Percentiles rank a stretch among this genome's conserved stretches.
Conservation (phyloP, 2,329 filamentous ascomycete species). For the Venturia aucupariae region DNA sequence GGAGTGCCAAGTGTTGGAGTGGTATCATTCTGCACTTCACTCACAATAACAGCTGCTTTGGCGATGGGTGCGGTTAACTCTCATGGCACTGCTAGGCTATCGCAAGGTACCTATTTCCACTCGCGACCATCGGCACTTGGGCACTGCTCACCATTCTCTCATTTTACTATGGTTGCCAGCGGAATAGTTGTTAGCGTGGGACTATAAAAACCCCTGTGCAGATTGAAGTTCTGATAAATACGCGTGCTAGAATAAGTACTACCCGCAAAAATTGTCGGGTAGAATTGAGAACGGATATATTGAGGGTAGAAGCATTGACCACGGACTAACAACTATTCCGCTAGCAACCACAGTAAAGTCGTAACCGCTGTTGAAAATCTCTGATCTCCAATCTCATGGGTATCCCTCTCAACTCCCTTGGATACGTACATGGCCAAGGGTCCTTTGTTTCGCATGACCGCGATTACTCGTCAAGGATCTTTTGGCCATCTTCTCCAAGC, state of each 20-base stretch:
- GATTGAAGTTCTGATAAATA: no score
- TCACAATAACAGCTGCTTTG: neutral
- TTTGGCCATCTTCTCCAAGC: neutral
- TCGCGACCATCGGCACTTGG: neutral
- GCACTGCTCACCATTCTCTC: neutral
- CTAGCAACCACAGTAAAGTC: no score
- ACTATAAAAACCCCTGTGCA: no score
- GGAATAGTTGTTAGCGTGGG: no score
- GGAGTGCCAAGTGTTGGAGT: neutral
- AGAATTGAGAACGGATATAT: no score
- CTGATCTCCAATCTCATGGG: neutral
- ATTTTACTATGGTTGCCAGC: no score
- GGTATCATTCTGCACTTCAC: neutral
- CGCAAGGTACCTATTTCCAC: neutral
- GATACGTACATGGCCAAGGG: neutral
- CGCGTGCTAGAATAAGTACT: no score
- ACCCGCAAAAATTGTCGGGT: no score
- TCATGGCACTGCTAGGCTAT: neutral
- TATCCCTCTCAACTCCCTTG: neutral
- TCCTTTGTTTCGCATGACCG: neutral
- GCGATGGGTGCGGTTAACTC: neutral
- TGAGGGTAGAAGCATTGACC: no score
- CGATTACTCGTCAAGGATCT: neutral
- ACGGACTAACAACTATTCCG: no score
- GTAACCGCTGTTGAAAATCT: neutral